Conservation (phyloP, 2,329 filamentous ascomycete species). For the Alternaria dauci region DNA sequence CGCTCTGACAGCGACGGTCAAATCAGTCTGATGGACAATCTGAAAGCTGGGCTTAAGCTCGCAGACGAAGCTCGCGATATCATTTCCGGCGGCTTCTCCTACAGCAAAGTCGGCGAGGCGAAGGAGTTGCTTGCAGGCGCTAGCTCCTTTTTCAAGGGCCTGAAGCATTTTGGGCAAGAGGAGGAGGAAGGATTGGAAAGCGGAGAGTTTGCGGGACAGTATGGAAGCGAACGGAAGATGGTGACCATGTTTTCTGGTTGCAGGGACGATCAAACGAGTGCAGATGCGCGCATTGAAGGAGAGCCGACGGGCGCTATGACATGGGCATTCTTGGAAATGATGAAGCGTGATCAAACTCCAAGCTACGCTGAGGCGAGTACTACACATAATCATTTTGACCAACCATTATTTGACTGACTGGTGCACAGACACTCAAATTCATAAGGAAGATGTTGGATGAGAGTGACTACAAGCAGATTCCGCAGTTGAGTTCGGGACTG, state of each 20-base stretch:
- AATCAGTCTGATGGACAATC: slow-evolving; percentile 63
- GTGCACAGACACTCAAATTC: slow-evolving; percentile 46
- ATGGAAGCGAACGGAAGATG: slow-evolving; percentile 56
- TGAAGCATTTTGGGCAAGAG: slow-evolving; percentile 58
- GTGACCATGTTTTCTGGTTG: slow-evolving; percentile 63
- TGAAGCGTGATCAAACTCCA: slow-evolving; percentile 49
- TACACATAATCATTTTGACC: not conserved
- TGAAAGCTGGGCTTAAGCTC: slow-evolving; percentile 61
- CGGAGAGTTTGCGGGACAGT: slow-evolving; percentile 55
- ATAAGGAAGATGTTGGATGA: slow-evolving; percentile 51
- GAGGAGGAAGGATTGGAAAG: slow-evolving; percentile 55
- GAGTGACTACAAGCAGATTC: slow-evolving; percentile 55
- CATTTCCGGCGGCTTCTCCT: slow-evolving; percentile 60
- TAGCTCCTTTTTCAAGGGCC: slow-evolving; percentile 62
- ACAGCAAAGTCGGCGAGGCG: slow-evolving; percentile 61
- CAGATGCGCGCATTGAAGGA: slow-evolving; percentile 58
- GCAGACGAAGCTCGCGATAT: slow-evolving; percentile 60
- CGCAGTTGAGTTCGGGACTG: slow-evolving; percentile 54
- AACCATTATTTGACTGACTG: not conserved
- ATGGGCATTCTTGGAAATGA: slow-evolving; percentile 58
- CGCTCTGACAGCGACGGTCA: slow-evolving; percentile 65
- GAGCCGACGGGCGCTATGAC: slow-evolving; percentile 57
- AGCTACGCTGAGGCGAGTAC: slow-evolving; percentile 53
- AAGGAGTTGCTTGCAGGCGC: slow-evolving; percentile 63
- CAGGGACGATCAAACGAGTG: slow-evolving; percentile 61